phyloP scores from a whole-genome alignment of 495 filamentous ascomycete species.

The Hyphodiscus hymeniophilus region DNA sequence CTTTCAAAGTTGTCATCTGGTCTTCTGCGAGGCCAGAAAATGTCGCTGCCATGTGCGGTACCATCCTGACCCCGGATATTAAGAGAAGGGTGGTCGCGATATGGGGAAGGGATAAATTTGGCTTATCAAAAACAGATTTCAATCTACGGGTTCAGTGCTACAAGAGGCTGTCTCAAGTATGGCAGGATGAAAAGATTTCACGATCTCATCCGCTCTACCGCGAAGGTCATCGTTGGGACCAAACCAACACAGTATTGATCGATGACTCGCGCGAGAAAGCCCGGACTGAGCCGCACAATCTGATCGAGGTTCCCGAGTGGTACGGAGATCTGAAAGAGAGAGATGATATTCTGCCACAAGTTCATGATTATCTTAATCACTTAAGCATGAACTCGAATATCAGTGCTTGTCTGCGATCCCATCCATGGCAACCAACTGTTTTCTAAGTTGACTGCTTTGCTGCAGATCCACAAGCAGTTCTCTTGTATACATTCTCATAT shows the following conservation, averaged over 20 bases:
- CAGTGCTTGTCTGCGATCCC: slow-evolving; percentile 33
- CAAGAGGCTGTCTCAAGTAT: slow-evolving; percentile 69
- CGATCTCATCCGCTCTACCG: slow-evolving; percentile 35
- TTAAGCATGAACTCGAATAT: slow-evolving; percentile 34
- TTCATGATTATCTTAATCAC: slow-evolving; percentile 40
- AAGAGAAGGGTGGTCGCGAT: slow-evolving; percentile 46
- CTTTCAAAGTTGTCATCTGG: slow-evolving; percentile 81
- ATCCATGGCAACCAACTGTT: slow-evolving; percentile 11
- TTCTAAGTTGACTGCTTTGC: too few relatives aligned
- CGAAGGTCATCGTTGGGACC: slow-evolving; percentile 49
- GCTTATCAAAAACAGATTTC: slow-evolving; percentile 55
- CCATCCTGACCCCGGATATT: slow-evolving; percentile 40
- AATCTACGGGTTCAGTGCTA: slow-evolving; percentile 71
- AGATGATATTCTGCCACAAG: slow-evolving; percentile 32
- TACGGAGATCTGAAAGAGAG: slow-evolving; percentile 30
- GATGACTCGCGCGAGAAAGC: slow-evolving; percentile 81
- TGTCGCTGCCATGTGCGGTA: slow-evolving; percentile 50
- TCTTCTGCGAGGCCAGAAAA: slow-evolving; percentile 71
- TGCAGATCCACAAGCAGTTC: background rate
- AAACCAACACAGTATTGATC: slow-evolving; percentile 82
- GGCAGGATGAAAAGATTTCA: slow-evolving; percentile 49
- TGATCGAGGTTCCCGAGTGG: slow-evolving; percentile 75
- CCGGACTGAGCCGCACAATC: slow-evolving; percentile 72
- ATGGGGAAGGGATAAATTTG: slow-evolving; percentile 78
- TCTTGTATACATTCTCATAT: background rate